Base-by-base conservation (phyloP, 305 asterid species). In the Fraxinus velutina region DNA sequence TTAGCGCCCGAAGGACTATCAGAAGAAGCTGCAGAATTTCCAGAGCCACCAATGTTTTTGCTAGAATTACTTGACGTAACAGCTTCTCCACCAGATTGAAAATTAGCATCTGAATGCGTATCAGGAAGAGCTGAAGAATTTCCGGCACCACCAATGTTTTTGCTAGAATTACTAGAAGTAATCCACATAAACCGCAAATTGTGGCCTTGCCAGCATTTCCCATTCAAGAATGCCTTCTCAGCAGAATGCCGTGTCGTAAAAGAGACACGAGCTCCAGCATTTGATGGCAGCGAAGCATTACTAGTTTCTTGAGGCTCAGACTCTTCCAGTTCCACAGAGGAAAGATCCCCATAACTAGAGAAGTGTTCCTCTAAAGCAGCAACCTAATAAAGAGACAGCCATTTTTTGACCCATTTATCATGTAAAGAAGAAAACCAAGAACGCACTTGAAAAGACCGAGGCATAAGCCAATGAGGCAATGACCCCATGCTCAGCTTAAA, bases 141-240 rank as follows among this genome's bases (percentile, higher is more conserved):
- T 81, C 84, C 91, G 32, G 86, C 80, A 62, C 82, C 87, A 34
- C 79, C 76, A 79, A 62, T 79, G 78, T 83, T 91, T 89, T 91
- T 92, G 77, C 81, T 80, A 71, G 89, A 73, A 76, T 76, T 87
- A 85, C 47, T 64, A 80, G 90, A 75, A 7, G 85, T 66, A 50
- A 89, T 68, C 99, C 99, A 96, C 83, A 29, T 52, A 86, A 94
- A 93, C 81, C 85, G 91, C 89, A 96, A 86, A 79, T 83, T 86
- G 77, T 93, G 94, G 66, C 97, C 97, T 87, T 92, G 88, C 98
- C 98, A 96, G 82, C 87, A 80, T 91, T 92, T 96, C 50, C 96
- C 99, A 77, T 89, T 88, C 83, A 73, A 76, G 88, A 94, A 96
- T 77, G 98, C 99, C 88, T 57, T 91, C 91, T 96, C 99, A 75